Evolutionary conservation across 1,284 basidiomycete species (phyloP).

Genomic region (Cryptococcus sp.): DNA sequence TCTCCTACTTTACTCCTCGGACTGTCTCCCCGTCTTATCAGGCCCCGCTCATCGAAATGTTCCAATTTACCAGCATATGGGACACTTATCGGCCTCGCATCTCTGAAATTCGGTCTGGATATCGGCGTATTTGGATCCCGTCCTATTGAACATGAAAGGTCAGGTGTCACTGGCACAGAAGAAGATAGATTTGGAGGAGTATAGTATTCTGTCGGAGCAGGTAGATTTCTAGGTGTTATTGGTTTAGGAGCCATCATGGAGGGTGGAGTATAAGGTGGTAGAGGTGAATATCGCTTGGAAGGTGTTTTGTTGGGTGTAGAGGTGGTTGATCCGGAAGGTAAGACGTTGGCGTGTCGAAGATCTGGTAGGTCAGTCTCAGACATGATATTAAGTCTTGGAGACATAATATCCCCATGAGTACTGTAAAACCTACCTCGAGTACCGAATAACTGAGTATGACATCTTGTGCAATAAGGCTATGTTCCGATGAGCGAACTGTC

Average conservation of each 20-base stretch:
- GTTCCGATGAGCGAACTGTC: background rate
- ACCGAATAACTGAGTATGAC: slow-evolving; percentile 43
- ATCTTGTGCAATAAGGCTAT: slow-evolving; percentile 44
- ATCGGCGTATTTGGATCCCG: slow-evolving; percentile 20
- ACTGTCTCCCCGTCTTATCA: slow-evolving; percentile 26
- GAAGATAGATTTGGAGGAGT: slow-evolving; percentile 17
- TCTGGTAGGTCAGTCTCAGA: slow-evolving; percentile 15
- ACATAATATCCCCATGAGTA: no score
- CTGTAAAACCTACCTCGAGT: slow-evolving; percentile 31
- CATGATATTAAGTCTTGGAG: no score
- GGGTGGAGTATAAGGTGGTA: slow-evolving; percentile 7
- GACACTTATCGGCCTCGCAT: slow-evolving; percentile 25
- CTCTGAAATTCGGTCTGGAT: slow-evolving; percentile 34
- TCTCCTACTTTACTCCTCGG: slow-evolving; percentile 40
- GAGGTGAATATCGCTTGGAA: slow-evolving; percentile 7
- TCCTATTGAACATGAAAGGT: slow-evolving; percentile 9
- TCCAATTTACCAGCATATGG: slow-evolving; percentile 29
- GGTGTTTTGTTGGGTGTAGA: slow-evolving; percentile 14
- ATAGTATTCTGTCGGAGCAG: slow-evolving; percentile 27
- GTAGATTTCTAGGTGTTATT: slow-evolving; percentile 12
- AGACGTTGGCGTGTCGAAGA: slow-evolving; percentile 35
- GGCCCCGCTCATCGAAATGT: slow-evolving; percentile 32
- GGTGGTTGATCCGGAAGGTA: slow-evolving; percentile 17
- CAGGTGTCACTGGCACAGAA: slow-evolving; percentile 10
- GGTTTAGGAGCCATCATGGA: slow-evolving; percentile 2